These are phyloP conservation scores for Ormosia semicastrata DNA, from an alignment of 306 rosid genomes.

Conservation along the genomic window DNA sequence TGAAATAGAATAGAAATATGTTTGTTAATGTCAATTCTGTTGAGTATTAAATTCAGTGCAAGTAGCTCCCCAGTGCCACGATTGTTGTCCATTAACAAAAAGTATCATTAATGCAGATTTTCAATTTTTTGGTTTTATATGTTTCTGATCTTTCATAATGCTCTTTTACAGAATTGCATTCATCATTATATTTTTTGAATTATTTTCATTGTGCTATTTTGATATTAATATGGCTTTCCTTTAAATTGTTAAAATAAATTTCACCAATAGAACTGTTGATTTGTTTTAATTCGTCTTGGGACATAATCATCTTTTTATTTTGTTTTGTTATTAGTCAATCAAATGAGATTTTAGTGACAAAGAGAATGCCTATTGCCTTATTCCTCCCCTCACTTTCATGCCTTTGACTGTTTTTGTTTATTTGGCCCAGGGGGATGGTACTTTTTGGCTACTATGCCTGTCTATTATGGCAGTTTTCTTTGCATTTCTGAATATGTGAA, in stretches of 20 bases:
- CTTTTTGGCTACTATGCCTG: not conserved
- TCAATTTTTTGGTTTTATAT: not conserved
- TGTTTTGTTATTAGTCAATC: not conserved
- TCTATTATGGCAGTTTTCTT: not conserved
- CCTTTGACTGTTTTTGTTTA: slow-evolving; percentile 7
- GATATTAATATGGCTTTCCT: not conserved
- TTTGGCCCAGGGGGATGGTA: not conserved
- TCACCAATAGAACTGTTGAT: not conserved
- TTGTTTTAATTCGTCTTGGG: not conserved
- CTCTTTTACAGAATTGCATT: not conserved
- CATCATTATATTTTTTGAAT: not conserved
- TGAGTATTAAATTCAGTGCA: not conserved
- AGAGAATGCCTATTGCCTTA: not conserved
- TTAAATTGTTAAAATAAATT: not conserved
- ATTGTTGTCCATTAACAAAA: not conserved
- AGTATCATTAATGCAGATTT: not conserved
- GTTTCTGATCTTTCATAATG: not conserved
- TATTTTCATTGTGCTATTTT: not conserved
- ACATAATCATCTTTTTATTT: not conserved
- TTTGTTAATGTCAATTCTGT: slow-evolving; percentile 4
- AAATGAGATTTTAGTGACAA: not conserved
- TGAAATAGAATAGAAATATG: not conserved
- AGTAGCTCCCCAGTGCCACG: not conserved
- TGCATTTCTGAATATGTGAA: slow-evolving; percentile 3
- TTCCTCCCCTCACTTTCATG: not conserved